These are phyloP conservation scores for Chernovozyma aurita DNA, from an alignment of 1,139 yeast genomes.

Conservation along the genomic window DNA sequence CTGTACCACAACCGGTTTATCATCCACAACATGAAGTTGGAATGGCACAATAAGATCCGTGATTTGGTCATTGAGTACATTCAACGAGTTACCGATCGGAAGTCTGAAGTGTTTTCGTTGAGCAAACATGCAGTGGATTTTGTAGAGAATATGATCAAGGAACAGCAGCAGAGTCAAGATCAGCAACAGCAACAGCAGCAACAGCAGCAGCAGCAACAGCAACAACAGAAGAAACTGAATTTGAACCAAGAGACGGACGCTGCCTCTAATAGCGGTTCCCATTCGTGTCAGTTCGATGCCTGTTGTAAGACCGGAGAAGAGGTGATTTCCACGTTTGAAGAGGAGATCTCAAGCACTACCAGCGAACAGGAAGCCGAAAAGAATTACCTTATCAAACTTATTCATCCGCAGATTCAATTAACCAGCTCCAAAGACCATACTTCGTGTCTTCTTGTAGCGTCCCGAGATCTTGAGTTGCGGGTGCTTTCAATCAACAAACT, in stretches of 20 bases:
- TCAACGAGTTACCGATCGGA: constrained; percentile 54
- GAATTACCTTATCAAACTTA: constrained; percentile 36
- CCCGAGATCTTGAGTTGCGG: constrained; percentile 69
- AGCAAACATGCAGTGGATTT: constrained; percentile 70
- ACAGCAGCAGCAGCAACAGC: background rate
- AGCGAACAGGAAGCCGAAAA: constrained; percentile 33
- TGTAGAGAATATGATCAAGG: constrained; percentile 38
- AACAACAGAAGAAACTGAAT: background rate
- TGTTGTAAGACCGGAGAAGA: constrained; percentile 24
- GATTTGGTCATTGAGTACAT: constrained; percentile 60
- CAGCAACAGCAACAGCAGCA: background rate
- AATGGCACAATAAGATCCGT: constrained; percentile 72
- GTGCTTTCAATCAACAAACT: constrained; percentile 52
- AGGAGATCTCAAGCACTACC: constrained; percentile 24
- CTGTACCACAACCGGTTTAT: constrained; percentile 71
- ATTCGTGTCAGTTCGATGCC: background rate
- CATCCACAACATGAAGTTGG: constrained; percentile 69
- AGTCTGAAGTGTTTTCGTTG: constrained; percentile 56
- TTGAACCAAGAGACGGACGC: background rate
- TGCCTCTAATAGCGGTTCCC: too few species aligned
- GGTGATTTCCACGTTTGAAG: constrained; percentile 30
- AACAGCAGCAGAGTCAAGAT: constrained; percentile 1
- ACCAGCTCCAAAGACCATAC: constrained; percentile 21
- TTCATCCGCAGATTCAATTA: constrained; percentile 44
- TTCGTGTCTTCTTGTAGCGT: constrained; percentile 49